phyloP scores from a whole-genome alignment of 2,329 filamentous ascomycete genomes.

The Colletotrichum kahawae region DNA sequence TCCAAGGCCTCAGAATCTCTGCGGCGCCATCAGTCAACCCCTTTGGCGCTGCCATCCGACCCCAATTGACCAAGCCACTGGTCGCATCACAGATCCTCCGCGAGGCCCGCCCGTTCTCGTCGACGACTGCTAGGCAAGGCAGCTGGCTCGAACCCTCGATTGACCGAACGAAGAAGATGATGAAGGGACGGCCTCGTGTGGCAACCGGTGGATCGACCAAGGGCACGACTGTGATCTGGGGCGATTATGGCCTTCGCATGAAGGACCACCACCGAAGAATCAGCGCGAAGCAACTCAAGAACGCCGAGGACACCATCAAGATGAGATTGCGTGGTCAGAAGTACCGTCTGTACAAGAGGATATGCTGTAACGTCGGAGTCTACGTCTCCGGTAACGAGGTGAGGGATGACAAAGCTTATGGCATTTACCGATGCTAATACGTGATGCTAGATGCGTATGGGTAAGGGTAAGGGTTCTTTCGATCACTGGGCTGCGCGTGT shows the following conservation, averaged over 20 bases:
- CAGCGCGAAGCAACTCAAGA: slow-evolving; percentile 83
- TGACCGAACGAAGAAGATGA: slow-evolving; percentile 82
- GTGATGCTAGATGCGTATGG: slow-evolving; percentile 80
- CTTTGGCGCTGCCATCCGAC: slow-evolving; percentile 35
- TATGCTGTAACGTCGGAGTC: slow-evolving; percentile 92
- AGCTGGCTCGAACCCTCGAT: slow-evolving; percentile 85
- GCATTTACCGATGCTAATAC: not conserved
- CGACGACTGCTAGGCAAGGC: slow-evolving; percentile 61
- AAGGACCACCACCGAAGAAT: slow-evolving; percentile 91
- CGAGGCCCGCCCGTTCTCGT: slow-evolving; percentile 73
- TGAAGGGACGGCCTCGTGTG: slow-evolving; percentile 87
- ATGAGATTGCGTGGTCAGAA: slow-evolving; percentile 86
- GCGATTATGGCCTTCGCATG: slow-evolving; percentile 94
- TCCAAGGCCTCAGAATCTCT: slow-evolving; percentile 54
- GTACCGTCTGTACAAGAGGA: slow-evolving; percentile 89
- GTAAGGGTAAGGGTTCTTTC: slow-evolving; percentile 97
- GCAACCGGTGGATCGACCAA: slow-evolving; percentile 89
- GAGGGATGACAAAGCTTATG: slow-evolving; percentile 27
- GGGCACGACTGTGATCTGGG: slow-evolving; percentile 95
- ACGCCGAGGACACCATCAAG: slow-evolving; percentile 93
- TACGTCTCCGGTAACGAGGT: slow-evolving; percentile 95
- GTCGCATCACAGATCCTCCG: slow-evolving; percentile 41
- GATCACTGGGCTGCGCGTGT: slow-evolving; percentile 95
- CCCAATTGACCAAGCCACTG: slow-evolving; percentile 30
- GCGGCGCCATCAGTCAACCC: slow-evolving; percentile 44